These are phyloP conservation scores for Pisolithus tinctorius DNA, from an alignment of 768 basidiomycete species.

Conservation along the genomic window DNA sequence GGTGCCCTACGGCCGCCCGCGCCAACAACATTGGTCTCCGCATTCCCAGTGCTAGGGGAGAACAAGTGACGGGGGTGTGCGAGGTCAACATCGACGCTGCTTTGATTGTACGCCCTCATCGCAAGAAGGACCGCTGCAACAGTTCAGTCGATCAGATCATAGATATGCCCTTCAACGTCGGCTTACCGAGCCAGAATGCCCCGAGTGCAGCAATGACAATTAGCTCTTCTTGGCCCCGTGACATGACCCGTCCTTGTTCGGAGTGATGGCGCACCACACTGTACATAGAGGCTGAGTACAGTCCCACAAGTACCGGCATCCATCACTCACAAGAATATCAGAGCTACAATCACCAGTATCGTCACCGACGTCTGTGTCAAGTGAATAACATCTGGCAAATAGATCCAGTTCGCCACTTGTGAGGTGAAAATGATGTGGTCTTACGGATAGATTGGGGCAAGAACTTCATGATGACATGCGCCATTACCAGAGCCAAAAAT, in stretches of 20 bases:
- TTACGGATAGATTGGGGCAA: constrained; percentile 31
- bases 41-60: constrained; percentile 28
- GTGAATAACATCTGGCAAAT: constrained; percentile 48
- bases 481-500: constrained; percentile 38
- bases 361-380: constrained; percentile 72
- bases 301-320: background rate
- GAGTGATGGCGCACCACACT: constrained; percentile 65
- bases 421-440: constrained; percentile 10
- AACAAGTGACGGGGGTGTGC: constrained; percentile 26
- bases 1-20: constrained; percentile 24
- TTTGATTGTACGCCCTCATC: constrained; percentile 32
- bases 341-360: constrained; percentile 54
- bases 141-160: constrained; percentile 6
- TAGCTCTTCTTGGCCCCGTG: constrained; percentile 68
- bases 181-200: constrained; percentile 70
- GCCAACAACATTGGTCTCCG: constrained; percentile 28
- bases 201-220: constrained; percentile 66
- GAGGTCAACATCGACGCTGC: constrained; percentile 21
- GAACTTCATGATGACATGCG: constrained; percentile 46
- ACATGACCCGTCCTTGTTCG: constrained; percentile 50
- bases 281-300: constrained; percentile 1
- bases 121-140: constrained; percentile 36
- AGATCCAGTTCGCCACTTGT: constrained; percentile 6
- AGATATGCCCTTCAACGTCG: background rate
- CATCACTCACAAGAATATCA: constrained; percentile 56